Evolutionary conservation across 2,329 filamentous ascomycete genomes (phyloP).

Genomic region (Pseudovirgaria hyperparasitica): DNA sequence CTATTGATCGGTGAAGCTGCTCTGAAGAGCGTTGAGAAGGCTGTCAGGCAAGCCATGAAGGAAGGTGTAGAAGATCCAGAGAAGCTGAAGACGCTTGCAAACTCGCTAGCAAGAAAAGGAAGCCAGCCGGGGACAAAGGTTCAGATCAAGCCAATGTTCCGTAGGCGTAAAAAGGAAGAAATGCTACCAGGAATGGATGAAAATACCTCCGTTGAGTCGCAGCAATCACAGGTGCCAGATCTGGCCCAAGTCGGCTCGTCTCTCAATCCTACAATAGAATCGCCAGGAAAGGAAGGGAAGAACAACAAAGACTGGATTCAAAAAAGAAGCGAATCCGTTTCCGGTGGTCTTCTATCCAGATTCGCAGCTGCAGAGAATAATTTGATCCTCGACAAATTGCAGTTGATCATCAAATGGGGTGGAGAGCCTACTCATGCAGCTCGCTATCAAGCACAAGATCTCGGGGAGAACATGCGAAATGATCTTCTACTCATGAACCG

Average conservation of each 20-base stretch:
- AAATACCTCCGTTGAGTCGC: slow-evolving; percentile 14
- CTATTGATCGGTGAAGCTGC: slow-evolving; percentile 86
- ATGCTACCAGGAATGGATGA: slow-evolving; percentile 18
- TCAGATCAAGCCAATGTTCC: slow-evolving; percentile 98
- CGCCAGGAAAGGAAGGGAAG: slow-evolving; percentile 10
- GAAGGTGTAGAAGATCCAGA: slow-evolving; percentile 71
- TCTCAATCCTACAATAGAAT: slow-evolving; percentile 16
- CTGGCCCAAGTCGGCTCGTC: too few relatives aligned
- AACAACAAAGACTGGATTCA: slow-evolving; percentile 14
- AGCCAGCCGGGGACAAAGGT: slow-evolving; percentile 94
- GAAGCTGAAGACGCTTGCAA: slow-evolving; percentile 76
- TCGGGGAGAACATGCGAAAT: slow-evolving; percentile 91
- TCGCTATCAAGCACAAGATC: slow-evolving; percentile 86
- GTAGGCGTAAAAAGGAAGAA: slow-evolving; percentile 65
- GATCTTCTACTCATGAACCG: slow-evolving; percentile 87
- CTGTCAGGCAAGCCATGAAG: slow-evolving; percentile 67
- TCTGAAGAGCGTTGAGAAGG: slow-evolving; percentile 74
- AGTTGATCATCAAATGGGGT: slow-evolving; percentile 98
- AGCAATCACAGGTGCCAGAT: too few relatives aligned
- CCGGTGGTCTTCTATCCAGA: slow-evolving; percentile 81
- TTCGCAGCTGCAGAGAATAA: slow-evolving; percentile 90
- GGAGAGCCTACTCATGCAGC: slow-evolving; percentile 96
- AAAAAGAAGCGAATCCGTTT: slow-evolving; percentile 62
- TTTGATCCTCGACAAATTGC: slow-evolving; percentile 85
- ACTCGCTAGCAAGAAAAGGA: slow-evolving; percentile 84